Base-by-base conservation (phyloP, 2,329 filamentous ascomycete genomes). In the Aspergillus sp. region DNA sequence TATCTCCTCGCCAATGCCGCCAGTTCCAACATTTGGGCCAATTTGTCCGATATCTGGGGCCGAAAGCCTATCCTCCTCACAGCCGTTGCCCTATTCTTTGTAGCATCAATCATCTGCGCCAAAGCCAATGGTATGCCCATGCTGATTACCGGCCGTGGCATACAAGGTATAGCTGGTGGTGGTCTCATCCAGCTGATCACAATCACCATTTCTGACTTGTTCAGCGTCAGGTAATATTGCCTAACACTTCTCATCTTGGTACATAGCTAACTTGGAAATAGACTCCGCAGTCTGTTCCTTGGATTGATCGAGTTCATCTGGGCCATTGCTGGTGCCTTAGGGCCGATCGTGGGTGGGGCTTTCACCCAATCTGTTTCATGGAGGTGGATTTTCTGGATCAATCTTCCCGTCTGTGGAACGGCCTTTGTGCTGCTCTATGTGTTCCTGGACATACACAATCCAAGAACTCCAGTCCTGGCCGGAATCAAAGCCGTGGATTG, bases 1-100 rank as follows among this genome's bases (percentile, higher is more conserved):
- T 93, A 90, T 72, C 79, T 92, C 3, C 83, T 93, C 10, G 88
- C 87, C 15, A 86, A 86, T 68, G 87, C 89, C 0, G 87, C 89
- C 0, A 82, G 82, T 2, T 85, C 84, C 0, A 88, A 89, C 0
- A 83, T 89, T n/a, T 92, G 90, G 90, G 88, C 87, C 3, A 85
- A 84, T 54, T 66, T 84, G 23, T 67, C 65, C 15, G 65, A 67
- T 41, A 67, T 67, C 21, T 67, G 65, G 65, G 65, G 65, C 4
- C 60, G 65, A n/a, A 67, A 86, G 64, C 75, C 78, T 2, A 83
- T 85, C 38, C 68, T 86, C 3, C 70, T 86, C 8, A 64, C 72
- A 2, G 81, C 82, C 0, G 77, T 83, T 1, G 75, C 71, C 0
- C 70, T 82, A 17, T 87, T 86, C 66, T 78, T 83, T 3, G 71